Evolutionary conservation across 805 yeast genomes (phyloP), one percentile per base, ranked within the genome.

Genomic region (Kuraishia borneana): DNA sequence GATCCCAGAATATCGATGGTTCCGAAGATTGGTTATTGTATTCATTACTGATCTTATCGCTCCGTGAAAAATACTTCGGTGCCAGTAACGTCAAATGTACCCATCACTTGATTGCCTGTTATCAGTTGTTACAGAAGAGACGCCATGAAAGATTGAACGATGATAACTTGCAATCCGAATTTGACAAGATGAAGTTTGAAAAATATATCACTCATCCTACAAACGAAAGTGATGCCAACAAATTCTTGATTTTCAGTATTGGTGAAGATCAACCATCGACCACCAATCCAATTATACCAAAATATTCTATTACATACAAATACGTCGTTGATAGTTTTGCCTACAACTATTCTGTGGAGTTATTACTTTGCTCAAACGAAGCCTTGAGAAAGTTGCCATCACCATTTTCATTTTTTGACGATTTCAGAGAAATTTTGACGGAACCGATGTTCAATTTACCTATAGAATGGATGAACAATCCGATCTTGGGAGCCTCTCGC

Each of bases 381-480:
- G 53, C 56, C 8, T 34, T 56, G 40, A 28, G 39, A 21, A 46
- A 49, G 1, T 35, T 66, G 8, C 68, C 70, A 1, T 54, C 63
- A 20, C 73, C 73, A 3, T 66, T 59, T 42, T 48, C 46, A 3
- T 49, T 64, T 18, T 67, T 58, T 37, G 45, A 44, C 21, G 52
- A 46, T 7, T 40, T 51, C 31, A 44, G 49, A 32, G 50, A 49
- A 9, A 42, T 47, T 18, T 37, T 65, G 18, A 49, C 49, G 14
- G 42, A 47, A 1, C 68, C 65, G 10, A 37, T 65, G 3, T 61
- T 55, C 39, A 46, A 52, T 4, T 39, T 46, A 27, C 45, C 48
- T 0, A 46, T 45, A 3, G 53, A 51, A 25, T 62, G 65, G 65
- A 55, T 61, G 59, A 62, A 60, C 33, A 56, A 62, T 35, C 68